Base-by-base conservation (phyloP, 2,329 filamentous ascomycete species). In the Coniochaeta sp. region DNA sequence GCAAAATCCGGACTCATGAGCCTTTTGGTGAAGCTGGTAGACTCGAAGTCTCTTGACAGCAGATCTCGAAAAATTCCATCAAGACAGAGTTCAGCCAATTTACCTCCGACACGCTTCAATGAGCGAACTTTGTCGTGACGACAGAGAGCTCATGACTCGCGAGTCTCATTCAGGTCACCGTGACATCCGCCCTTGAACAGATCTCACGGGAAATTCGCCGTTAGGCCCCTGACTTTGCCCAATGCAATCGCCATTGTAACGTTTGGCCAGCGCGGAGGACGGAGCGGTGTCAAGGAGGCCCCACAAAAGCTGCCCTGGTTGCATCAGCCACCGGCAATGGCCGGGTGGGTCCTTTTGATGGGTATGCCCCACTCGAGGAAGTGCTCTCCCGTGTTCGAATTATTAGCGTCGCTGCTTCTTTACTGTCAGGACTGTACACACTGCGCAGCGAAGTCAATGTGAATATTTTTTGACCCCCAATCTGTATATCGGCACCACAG, bases 171-270 rank as follows among this genome's bases (percentile, higher is more conserved):
- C 43, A 24, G 14, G 43, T 36, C 52, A 34, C 54, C 33, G 31
- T 56, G 19, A 38, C 54, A 56, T 56, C 54, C n/a, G 54, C 54
- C 54, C 33, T 56, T 36, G 47, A 31, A 38, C 65, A 66, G 68
- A 69, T 69, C 67, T 67, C 62, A 58, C 63, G 60, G 31, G 64
- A 60, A 65, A 64, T 65, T 63, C 61, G 63, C 61, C 61, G 63
- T 58, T 43, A 62, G 62, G 47, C 59, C 65, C 68, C 68, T 69
- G 67, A 67, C 66, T 68, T 69, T 62, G 40, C 68, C 68, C 66
- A 65, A 70, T 68, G 63, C 65, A 65, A 68, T 68, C 65, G 64
- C 61, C 64, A 65, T 63, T 70, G 68, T 60, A 68, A 69, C 67
- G 66, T 67, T 64, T 60, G n/a, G 62, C 62, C 64, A 63, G 40